Evolutionary conservation across 306 rosid species (phyloP).

Genomic region (Phaseolus lunatus): DNA sequence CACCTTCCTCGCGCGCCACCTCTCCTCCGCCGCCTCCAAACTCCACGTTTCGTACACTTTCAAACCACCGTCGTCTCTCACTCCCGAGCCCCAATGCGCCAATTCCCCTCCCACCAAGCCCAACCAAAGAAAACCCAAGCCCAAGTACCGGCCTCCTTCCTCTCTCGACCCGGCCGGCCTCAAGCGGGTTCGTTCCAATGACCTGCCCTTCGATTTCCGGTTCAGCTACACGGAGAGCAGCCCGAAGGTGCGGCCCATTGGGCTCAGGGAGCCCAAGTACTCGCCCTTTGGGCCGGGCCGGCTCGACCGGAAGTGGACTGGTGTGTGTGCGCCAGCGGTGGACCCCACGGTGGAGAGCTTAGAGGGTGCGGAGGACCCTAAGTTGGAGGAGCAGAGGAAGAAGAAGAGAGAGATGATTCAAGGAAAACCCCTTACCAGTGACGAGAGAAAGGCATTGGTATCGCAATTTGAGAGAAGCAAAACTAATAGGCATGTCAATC

Average conservation of each 20-base stretch:
- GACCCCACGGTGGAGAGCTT: constrained; percentile 67
- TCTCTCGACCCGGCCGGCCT: constrained; percentile 68
- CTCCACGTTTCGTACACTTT: constrained; percentile 78
- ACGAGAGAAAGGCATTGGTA: constrained; percentile 76
- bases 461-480: constrained; percentile 65
- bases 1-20: constrained; percentile 62
- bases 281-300: constrained; percentile 88
- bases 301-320: constrained; percentile 79
- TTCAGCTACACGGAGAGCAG: constrained; percentile 88
- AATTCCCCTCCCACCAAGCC: constrained; percentile 44
- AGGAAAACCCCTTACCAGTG: constrained; percentile 65
- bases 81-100: constrained; percentile 51
- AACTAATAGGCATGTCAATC: constrained; percentile 81
- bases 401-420: constrained; percentile 62
- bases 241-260: constrained; percentile 74
- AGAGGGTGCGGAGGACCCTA: constrained; percentile 68
- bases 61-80: constrained; percentile 55
- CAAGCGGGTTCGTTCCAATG: constrained; percentile 60
- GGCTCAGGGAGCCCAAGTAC: constrained; percentile 68
- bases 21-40: constrained; percentile 61
- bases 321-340: constrained; percentile 88
- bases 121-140: constrained; percentile 58
- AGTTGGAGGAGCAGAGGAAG: constrained; percentile 70
- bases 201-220: constrained; percentile 84
- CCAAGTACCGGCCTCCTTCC: constrained; percentile 72